phyloP scores from a whole-genome alignment of 2,329 filamentous ascomycete species.

The Talaromyces piceae region DNA sequence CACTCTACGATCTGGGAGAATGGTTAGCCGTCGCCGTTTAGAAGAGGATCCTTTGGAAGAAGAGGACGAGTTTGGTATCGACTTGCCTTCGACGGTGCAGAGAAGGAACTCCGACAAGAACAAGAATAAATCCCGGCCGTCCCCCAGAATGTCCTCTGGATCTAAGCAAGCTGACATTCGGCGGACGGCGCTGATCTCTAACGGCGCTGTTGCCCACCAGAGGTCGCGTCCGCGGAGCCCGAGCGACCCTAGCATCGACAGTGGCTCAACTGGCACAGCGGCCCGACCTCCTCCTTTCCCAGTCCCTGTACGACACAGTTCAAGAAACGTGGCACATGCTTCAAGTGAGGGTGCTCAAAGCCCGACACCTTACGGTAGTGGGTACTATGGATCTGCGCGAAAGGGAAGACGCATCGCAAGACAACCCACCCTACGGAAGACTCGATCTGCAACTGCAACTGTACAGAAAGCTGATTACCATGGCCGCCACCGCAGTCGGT shows the following conservation, averaged over 20 bases:
- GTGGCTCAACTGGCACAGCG: conserved; percentile 26
- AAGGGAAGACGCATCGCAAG: conserved; percentile 49
- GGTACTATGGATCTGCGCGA: conserved; percentile 48
- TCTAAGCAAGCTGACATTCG: conserved; percentile 59
- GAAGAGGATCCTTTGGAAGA: conserved; percentile 29
- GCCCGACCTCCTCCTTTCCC: conserved; percentile 66
- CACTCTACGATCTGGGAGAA: conserved; percentile 34
- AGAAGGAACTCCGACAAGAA: conserved; percentile 12
- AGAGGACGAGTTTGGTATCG: conserved; percentile 29
- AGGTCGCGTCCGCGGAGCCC: conserved; percentile 49
- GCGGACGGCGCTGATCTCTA: conserved; percentile 72
- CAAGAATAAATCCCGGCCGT: conserved; percentile 29
- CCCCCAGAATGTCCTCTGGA: conserved; percentile 29
- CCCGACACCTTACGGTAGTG: conserved; percentile 56
- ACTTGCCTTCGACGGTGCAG: conserved; percentile 13
- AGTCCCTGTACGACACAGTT: conserved; percentile 83
- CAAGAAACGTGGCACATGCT: conserved; percentile 61
- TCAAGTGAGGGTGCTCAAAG: conserved; percentile 71
- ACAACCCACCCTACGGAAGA: conserved; percentile 65
- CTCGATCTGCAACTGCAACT: conserved; percentile 73
- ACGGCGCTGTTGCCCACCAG: conserved; percentile 64
- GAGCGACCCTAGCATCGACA: conserved; percentile 38
- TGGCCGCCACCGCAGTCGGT: conserved; percentile 34
- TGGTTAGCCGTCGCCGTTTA: conserved; percentile 30
- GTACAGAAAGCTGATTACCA: conserved; percentile 51